Conservation (phyloP, 192 early-diverging fungal genomes). For the Linnemannia exigua region DNA sequence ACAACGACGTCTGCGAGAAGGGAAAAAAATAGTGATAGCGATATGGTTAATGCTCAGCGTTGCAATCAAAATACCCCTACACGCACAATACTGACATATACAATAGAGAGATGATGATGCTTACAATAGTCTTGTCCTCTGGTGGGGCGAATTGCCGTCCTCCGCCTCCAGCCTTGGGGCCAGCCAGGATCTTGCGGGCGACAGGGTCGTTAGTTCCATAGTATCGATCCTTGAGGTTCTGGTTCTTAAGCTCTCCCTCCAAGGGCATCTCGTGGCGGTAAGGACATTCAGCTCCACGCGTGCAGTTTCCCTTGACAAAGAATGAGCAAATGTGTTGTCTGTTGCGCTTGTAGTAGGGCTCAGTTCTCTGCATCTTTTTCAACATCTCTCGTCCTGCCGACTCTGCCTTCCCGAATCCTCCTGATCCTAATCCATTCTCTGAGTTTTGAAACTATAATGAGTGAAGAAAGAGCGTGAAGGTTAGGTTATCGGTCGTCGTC, state of each 20-base stretch:
- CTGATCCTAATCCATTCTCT: conserved; percentile 63
- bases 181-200: conserved; percentile 83
- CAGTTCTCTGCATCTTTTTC: conserved; percentile 83
- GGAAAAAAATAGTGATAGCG: neutral
- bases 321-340: conserved; percentile 95
- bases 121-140: conserved; percentile 81
- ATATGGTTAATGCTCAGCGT: no score
- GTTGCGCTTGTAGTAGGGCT: conserved; percentile 95
- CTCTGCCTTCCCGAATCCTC: conserved; percentile 79
- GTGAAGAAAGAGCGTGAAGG: neutral
- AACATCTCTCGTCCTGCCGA: conserved; percentile 82
- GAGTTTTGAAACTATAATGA: conserved; percentile 39
- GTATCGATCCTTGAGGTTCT: conserved; percentile 97
- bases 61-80: no score
- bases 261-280: conserved; percentile 95
- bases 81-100: neutral
- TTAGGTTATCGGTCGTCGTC: neutral
- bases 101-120: conserved; percentile 5
- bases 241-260: conserved; percentile 86
- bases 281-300: conserved; percentile 94
- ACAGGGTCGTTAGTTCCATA: conserved; percentile 96
- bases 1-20: conserved; percentile 78
- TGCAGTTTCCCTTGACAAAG: conserved; percentile 96
- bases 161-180: conserved; percentile 66
- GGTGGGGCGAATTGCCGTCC: conserved; percentile 71